phyloP scores from a whole-genome alignment of 352 stramenopile genomes.

The Salisapilia sapeloensis region DNA sequence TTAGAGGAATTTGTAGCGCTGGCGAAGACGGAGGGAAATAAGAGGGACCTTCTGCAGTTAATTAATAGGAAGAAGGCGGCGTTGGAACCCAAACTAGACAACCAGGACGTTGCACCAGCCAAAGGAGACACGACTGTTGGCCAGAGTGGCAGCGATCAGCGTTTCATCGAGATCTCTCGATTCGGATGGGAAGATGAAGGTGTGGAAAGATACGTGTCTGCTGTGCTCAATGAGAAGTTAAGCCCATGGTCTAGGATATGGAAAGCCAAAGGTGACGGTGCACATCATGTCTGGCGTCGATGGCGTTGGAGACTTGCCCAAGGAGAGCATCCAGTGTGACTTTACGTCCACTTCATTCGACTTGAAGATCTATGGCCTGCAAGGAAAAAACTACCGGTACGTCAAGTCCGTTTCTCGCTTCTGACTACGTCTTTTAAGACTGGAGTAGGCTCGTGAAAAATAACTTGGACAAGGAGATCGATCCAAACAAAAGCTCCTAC shows the following conservation, averaged over 20 bases:
- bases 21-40: slow-evolving; percentile 33
- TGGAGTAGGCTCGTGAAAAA: slow-evolving; percentile 38
- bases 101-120: slow-evolving; percentile 5
- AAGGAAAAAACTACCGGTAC: slow-evolving; percentile 58
- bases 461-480: slow-evolving; percentile 72
- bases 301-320: slow-evolving; percentile 48
- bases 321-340: slow-evolving; percentile 49
- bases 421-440: not conserved
- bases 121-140: slow-evolving; percentile 4
- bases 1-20: slow-evolving; percentile 40
- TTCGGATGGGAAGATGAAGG: slow-evolving; percentile 80
- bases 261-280: slow-evolving; percentile 68
- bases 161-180: slow-evolving; percentile 68
- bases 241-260: slow-evolving; percentile 22
- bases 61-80: slow-evolving; percentile 36
- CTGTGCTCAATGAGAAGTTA: not conserved
- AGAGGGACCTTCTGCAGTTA: slow-evolving; percentile 39
- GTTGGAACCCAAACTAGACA: slow-evolving; percentile 9
- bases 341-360: slow-evolving; percentile 75
- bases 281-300: slow-evolving; percentile 75
- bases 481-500: slow-evolving; percentile 51
- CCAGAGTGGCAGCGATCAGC: slow-evolving; percentile 5
- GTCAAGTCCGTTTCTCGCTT: not conserved
- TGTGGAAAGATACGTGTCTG: slow-evolving; percentile 1
- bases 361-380: slow-evolving; percentile 61